These are phyloP conservation scores for Globisporangium spinosum DNA, from an alignment of 352 stramenopile genomes.

Conservation along the genomic window DNA sequence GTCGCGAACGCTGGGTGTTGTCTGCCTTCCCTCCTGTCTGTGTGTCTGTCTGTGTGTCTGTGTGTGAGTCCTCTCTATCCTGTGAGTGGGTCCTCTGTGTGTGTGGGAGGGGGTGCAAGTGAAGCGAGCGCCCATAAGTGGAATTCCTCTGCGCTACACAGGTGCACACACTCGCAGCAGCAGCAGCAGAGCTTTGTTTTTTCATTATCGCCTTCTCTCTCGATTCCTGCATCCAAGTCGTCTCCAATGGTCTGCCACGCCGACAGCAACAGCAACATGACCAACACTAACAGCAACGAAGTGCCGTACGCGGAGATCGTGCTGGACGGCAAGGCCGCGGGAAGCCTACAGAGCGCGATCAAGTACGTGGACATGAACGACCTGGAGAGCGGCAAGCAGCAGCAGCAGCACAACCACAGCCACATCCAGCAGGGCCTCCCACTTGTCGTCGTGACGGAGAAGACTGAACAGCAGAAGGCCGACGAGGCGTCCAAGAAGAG, in stretches of 20 bases:
- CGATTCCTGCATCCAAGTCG: neutral
- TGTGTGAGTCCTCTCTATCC: too few species aligned
- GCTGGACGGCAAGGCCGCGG: conserved; percentile 33
- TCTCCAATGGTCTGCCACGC: conserved; percentile 20
- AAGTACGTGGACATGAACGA: conserved; percentile 32
- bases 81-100: neutral
- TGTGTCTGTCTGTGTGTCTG: conserved; percentile 2
- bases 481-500: conserved; percentile 33
- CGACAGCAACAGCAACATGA: conserved; percentile 39
- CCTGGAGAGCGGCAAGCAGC: conserved; percentile 24
- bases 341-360: conserved; percentile 20
- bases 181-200: neutral
- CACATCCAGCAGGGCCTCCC: conserved; percentile 6
- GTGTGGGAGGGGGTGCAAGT: conserved; percentile 4
- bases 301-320: conserved; percentile 61
- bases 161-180: neutral
- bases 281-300: conserved; percentile 39
- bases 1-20: neutral
- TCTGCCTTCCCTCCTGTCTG: neutral
- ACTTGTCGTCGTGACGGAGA: conserved; percentile 9
- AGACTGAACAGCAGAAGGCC: conserved; percentile 1
- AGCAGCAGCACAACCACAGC: conserved; percentile 6
- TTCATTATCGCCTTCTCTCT: conserved; percentile 2
- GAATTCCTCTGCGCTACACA: conserved; percentile 19
- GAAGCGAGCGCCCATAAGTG: conserved; percentile 14